Base-by-base conservation (phyloP, 2,329 filamentous ascomycete genomes). In the Cladosporium colombiae region DNA sequence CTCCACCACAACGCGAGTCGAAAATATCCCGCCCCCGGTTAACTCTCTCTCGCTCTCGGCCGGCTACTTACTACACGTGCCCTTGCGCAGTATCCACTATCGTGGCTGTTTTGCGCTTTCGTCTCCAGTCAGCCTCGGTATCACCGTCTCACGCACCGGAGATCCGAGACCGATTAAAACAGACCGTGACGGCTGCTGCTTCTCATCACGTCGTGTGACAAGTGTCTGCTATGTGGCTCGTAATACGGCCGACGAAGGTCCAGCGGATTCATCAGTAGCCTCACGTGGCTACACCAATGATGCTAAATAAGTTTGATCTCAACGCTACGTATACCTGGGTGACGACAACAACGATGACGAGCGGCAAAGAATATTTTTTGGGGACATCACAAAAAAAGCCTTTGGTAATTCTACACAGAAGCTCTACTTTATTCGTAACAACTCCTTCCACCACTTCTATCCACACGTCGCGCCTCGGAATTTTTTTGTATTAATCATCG, bases 371-470 rank as follows among this genome's bases (percentile, higher is more conserved):
- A 21, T 21, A 29, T 29, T 55, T 31, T 53, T 31, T 18, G 27
- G 50, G 52, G 52, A 29, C 52, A 55, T 55, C 52, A 57, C n/a
- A 57, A 57, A 46, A 59, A 62, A 62, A 62, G 46, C 46, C 59
- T 55, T 27, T 55, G 49, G 49, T 63, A 63, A 63, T 63, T 63
- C 49, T 63, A 63, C 61, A 63, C 61, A 63, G 35, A 55, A 55
- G 49, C 50, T 63, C 61, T 63, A 63, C 61, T 63, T 52, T 63
- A 63, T 63, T 62, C 61, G 61, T 63, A 40, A 63, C 50, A 46
- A 37, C 61, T 18, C 33, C 61, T 63, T 55, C 50, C 35, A 8
- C 49, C 61, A 31, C 21, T 13, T 46, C 49, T 62, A 62, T 55
- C 60, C 52, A 62, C 60, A 62, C 16, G n/a, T 27, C 13, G 40